Base-by-base conservation (phyloP, 345 rosid genomes). In the Eucalyptus cloeziana region DNA sequence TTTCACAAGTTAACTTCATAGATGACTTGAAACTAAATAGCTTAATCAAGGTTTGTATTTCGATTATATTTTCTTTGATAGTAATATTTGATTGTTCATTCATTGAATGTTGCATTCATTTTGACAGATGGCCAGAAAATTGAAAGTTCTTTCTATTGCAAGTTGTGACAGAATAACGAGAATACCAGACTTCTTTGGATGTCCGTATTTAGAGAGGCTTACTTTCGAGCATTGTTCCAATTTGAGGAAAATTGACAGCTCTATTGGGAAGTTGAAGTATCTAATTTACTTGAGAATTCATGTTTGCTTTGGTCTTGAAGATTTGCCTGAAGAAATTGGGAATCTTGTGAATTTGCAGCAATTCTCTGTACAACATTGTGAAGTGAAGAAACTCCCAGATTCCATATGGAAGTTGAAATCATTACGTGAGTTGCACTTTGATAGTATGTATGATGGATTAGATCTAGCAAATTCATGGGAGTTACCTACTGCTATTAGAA, bases 291-390 rank as follows among this genome's bases (percentile, higher is more conserved):
- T 67, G 10, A n/a, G 17, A 9, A n/a, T 67, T 67, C 1, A 14
- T n/a, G 0, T 0, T 9, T 67, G 76, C 40, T 7, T 0, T 67
- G 0, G 11, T 67, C 76, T 67, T 67, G 3, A 67, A 67, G 21
- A 67, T n/a, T 67, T 67, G 40, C 76, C 22, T 67, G 22, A 67
- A n/a, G 76, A 67, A 67, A 67, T 67, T 13, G 76, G 37, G 76
- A 9, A 31, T 2, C 40, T 67, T 0, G 0, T n/a, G 1, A 64
- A 64, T n/a, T 3, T n/a, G 76, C 8, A 31, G 11, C 10, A 67
- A 21, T 31, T 67, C 40, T n/a, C 16, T n/a, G 0, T 67, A 14
- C 2, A 7, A 4, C 2, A 9, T 8, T 67, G 76, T n/a, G 0
- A 14, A 14, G 76, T 15, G 10, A 67, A 67, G 21, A 67, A 67